phyloP scores from a whole-genome alignment of 1,139 yeast species.

The Geotrichum macrosporum region DNA sequence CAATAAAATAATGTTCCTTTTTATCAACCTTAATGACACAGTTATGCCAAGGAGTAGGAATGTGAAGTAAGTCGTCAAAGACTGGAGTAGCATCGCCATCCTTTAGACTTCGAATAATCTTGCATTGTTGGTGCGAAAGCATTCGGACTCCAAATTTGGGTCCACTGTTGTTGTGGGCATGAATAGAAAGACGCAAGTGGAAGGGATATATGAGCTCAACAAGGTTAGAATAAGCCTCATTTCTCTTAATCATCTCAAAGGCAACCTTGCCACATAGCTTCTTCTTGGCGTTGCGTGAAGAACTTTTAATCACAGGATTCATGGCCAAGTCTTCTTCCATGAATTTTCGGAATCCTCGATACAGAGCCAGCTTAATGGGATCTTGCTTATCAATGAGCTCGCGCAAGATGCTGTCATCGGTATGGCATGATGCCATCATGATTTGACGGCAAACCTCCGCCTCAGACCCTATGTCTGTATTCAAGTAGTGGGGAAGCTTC shows the following conservation, averaged over 20 bases:
- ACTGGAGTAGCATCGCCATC: slow-evolving; percentile 18
- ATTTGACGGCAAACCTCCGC: slow-evolving; percentile 22
- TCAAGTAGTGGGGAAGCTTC: slow-evolving; percentile 19
- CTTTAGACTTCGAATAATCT: slow-evolving; percentile 16
- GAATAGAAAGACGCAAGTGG: slow-evolving; percentile 21
- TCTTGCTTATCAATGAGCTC: slow-evolving; percentile 20
- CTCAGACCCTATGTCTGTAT: slow-evolving; percentile 16
- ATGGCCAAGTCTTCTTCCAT: slow-evolving; percentile 21
- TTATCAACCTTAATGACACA: slow-evolving; percentile 19
- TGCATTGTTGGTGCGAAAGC: slow-evolving; percentile 18
- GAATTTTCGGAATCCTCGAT: slow-evolving; percentile 21
- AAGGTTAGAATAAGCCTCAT: slow-evolving; percentile 23
- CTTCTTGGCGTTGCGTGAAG: slow-evolving; percentile 17
- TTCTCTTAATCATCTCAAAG: slow-evolving; percentile 23
- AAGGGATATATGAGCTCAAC: slow-evolving; percentile 22
- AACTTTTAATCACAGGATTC: slow-evolving; percentile 14
- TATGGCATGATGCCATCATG: slow-evolving; percentile 21
- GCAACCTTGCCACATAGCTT: slow-evolving; percentile 22
- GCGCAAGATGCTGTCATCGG: slow-evolving; percentile 20
- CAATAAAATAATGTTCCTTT: slow-evolving; percentile 15
- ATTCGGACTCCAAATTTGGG: slow-evolving; percentile 22
- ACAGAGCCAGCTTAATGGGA: slow-evolving; percentile 22
- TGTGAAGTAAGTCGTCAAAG: slow-evolving; percentile 22
- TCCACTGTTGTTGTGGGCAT: slow-evolving; percentile 22
- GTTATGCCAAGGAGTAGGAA: slow-evolving; percentile 24